Base-by-base conservation (phyloP, 164 flowering plant genomes). In the Protea cynaroides region DNA sequence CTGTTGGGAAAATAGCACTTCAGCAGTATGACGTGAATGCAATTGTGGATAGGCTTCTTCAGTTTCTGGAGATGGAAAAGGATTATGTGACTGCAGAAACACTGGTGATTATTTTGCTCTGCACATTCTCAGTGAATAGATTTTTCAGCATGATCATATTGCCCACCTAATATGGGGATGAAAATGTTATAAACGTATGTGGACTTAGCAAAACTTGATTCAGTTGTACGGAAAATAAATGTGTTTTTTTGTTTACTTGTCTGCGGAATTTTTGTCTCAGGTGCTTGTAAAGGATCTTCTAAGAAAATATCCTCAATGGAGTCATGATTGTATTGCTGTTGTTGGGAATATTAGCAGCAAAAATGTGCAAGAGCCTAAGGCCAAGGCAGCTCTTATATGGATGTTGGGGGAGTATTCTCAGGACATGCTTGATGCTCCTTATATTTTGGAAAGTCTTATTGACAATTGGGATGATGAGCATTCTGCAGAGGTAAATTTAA, bases 1-100 rank as follows among this genome's bases (percentile, higher is more conserved):
- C 99, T 62, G 99, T 95, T 73, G 99, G 99, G 54, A 92, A 95
- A 75, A 95, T 95, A 59, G 99, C 99, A 29, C 78, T 95, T 53
- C 97, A 92, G 78, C 99, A 95, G 75, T 92, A 92, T 84, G 99
- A 95, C 80, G 97, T 95, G 63, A 95, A 95, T 90, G 99, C 97
- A 19, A 95, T 95, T 82, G 99, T 95, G 67, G 97, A 95, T 71
- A 80, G 99, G 75, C 96, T 92, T 78, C 99, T 95, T 72, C 99
- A 92, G 82, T 95, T 95, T 84, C 80, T 95, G 67, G 99, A 95
- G 83, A 95, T 95, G 97, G 97, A 95, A 75, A 95, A 92, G 79
- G 99, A 90, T 72, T 85, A 92, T 71, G 99, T 95, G 64, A 95
- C 99, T 65, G 97, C 99, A 66, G 97, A 95, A 81, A 82, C 99